Base-by-base conservation (phyloP, 2,329 filamentous ascomycete genomes). In the Rasamsonia emersonii region DNA sequence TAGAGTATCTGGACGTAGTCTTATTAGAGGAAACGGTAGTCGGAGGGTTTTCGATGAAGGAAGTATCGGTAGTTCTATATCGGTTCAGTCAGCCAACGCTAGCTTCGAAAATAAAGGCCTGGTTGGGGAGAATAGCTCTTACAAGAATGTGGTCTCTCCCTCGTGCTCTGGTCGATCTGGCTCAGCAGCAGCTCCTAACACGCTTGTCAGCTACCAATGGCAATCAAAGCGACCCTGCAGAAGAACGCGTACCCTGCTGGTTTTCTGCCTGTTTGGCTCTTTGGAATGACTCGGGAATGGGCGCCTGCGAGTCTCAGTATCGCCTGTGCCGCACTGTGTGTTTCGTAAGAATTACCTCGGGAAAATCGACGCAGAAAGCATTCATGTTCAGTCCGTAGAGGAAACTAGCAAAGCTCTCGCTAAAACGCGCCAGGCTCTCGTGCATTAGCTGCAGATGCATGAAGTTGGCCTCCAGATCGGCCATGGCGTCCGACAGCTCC, bases 321-420 rank as follows among this genome's bases (percentile, higher is more conserved):
- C 9, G 28, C 30, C 19, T 10, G 13, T 19, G 14, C 17, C 16
- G 16, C 17, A 19, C 7, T 17, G 8, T 9, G 9, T n/a, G 24
- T 14, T 15, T 18, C 11, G 7, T 2, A 4, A 24, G 7, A 5
- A 41, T 32, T 62, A 86, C 86, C 75, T 98, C 91, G 0, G 86
- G 84, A 44, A 95, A 98, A 58, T 98, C 91, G 18, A 96, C 88
- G 57, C 89, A 96, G 56, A 96, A 98, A 1, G 91, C 91, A 59
- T 95, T 96, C 88, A 98, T 95, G 54, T 96, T 96, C 55, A 98
- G 60, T 2, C 91, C 91, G 50, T 96, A 98, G 27, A 98, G 64
- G 50, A 98, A 96, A 46, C 82, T 86, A 1, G 86, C 86, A 59
- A 98, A 98, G 52, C 83, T 93, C 68, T 98, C 91, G 59, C 81